Evolutionary conservation across 2,329 filamentous ascomycete species (phyloP).

Genomic region (Fusarium torulosum): DNA sequence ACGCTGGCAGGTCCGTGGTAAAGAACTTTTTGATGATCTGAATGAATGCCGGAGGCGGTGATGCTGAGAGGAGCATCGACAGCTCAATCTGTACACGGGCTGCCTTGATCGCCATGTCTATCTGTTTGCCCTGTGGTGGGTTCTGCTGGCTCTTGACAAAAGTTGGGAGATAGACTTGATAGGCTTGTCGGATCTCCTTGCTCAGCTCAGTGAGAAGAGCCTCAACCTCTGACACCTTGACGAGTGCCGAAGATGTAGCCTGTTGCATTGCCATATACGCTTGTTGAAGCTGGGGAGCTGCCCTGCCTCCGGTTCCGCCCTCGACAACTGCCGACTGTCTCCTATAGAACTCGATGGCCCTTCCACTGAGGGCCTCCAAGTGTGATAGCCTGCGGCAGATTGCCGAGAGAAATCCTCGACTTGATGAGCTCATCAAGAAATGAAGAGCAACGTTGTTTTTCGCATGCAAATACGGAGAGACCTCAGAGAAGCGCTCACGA

Average conservation of each 20-base stretch:
- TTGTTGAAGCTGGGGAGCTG: slow-evolving; percentile 65
- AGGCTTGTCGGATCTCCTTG: slow-evolving; percentile 64
- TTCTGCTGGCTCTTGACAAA: slow-evolving; percentile 62
- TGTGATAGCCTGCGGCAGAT: slow-evolving; percentile 73
- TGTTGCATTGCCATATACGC: slow-evolving; percentile 68
- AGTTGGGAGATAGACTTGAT: slow-evolving; percentile 60
- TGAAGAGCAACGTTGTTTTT: slow-evolving; percentile 71
- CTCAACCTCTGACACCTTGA: slow-evolving; percentile 73
- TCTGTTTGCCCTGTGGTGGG: slow-evolving; percentile 57
- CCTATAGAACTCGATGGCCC: slow-evolving; percentile 66
- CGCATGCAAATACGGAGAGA: slow-evolving; percentile 65
- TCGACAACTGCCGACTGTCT: slow-evolving; percentile 58
- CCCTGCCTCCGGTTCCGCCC: slow-evolving; percentile 54
- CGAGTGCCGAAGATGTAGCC: slow-evolving; percentile 62
- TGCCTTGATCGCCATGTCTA: slow-evolving; percentile 60
- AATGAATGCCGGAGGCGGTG: slow-evolving; percentile 62
- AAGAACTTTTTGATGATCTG: slow-evolving; percentile 76
- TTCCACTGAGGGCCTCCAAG: slow-evolving; percentile 63
- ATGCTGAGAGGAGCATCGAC: slow-evolving; percentile 62
- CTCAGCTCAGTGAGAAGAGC: slow-evolving; percentile 66
- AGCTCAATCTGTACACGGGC: slow-evolving; percentile 65
- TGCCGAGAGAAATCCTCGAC: slow-evolving; percentile 78
- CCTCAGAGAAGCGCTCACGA: slow-evolving; percentile 60
- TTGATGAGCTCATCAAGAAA: slow-evolving; percentile 78
- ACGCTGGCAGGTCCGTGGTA: slow-evolving; percentile 66